phyloP scores from a whole-genome alignment of 2,329 filamentous ascomycete species.

The Clonostachys byssicola region DNA sequence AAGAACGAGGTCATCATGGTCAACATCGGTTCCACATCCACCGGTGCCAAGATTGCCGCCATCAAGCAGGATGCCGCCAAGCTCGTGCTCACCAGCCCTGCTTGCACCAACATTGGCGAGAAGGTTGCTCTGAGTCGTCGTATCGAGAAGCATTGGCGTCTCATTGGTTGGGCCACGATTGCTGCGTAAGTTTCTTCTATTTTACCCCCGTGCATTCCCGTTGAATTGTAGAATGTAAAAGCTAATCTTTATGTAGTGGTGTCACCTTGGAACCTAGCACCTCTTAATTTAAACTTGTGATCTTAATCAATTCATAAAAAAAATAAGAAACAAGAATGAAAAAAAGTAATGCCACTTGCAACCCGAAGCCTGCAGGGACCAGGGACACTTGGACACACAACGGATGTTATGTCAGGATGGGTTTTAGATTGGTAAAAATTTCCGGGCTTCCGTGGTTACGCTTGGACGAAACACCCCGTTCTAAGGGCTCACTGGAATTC shows the following conservation, averaged over 20 bases:
- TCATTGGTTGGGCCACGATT: constrained; percentile 88
- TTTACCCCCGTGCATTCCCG: neutral
- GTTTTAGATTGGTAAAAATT: too few species aligned
- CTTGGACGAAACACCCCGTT: too few species aligned
- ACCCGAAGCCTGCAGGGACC: neutral
- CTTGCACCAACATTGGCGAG: constrained; percentile 95
- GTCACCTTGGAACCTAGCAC: constrained; percentile 48
- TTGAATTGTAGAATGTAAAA: neutral
- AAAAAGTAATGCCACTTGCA: neutral
- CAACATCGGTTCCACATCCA: constrained; percentile 97
- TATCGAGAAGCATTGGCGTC: constrained; percentile 99
- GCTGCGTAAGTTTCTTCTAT: constrained; percentile 49
- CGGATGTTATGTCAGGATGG: too few species aligned
- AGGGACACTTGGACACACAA: neutral
- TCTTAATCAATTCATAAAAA: neutral
- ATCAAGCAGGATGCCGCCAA: constrained; percentile 98
- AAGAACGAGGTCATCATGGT: constrained; percentile 99
- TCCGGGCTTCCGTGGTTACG: too few species aligned
- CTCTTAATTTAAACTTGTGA: constrained; percentile 20
- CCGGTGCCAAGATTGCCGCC: constrained; percentile 92
- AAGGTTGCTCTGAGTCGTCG: constrained; percentile 94
- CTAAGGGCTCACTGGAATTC: too few species aligned
- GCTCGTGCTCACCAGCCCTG: constrained; percentile 85
- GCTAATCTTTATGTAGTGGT: constrained; percentile 30
- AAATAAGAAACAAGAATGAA: neutral